Conservation (phyloP, 371 early-diverging fungal genomes). For the Mucor saturninus region DNA sequence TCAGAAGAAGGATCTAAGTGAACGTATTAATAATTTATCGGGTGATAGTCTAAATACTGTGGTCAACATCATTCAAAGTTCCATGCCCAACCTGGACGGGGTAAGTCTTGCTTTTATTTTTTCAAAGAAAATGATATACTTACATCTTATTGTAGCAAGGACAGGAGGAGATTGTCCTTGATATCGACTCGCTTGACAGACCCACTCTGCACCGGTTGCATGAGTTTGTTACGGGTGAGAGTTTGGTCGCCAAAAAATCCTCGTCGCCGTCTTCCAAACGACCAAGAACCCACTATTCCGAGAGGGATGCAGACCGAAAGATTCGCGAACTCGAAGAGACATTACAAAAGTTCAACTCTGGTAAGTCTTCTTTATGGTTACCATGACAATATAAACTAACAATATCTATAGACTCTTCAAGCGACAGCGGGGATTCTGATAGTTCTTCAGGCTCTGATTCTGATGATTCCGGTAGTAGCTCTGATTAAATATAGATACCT, state of each 20-base stretch:
- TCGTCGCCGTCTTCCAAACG: conserved; percentile 38
- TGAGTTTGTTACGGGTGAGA: conserved; percentile 77
- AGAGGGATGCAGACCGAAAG: conserved; percentile 57
- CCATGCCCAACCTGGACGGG: conserved; percentile 80
- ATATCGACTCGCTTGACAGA: conserved; percentile 89
- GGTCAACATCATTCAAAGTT: conserved; percentile 84
- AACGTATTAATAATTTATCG: conserved; percentile 78
- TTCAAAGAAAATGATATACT: neutral
- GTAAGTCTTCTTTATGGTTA: conserved; percentile 20
- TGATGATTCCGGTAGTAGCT: conserved; percentile 80
- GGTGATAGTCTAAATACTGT: conserved; percentile 82
- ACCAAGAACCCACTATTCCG: conserved; percentile 52
- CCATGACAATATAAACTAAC: no score
- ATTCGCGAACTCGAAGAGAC: conserved; percentile 72
- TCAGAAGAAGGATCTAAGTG: conserved; percentile 89
- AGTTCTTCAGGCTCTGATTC: conserved; percentile 74
- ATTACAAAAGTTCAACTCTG: conserved; percentile 60
- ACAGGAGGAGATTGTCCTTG: conserved; percentile 92
- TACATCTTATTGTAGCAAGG: conserved; percentile 50
- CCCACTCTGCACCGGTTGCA: conserved; percentile 86
- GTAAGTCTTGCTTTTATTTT: conserved; percentile 36
- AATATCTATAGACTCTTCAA: conserved; percentile 45
- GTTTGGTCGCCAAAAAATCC: conserved; percentile 31
- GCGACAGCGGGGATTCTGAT: conserved; percentile 55
- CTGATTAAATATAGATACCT: conserved; percentile 57